Base-by-base conservation (phyloP, 1,284 basidiomycete genomes). In the Rhodotorula glutinis region DNA sequence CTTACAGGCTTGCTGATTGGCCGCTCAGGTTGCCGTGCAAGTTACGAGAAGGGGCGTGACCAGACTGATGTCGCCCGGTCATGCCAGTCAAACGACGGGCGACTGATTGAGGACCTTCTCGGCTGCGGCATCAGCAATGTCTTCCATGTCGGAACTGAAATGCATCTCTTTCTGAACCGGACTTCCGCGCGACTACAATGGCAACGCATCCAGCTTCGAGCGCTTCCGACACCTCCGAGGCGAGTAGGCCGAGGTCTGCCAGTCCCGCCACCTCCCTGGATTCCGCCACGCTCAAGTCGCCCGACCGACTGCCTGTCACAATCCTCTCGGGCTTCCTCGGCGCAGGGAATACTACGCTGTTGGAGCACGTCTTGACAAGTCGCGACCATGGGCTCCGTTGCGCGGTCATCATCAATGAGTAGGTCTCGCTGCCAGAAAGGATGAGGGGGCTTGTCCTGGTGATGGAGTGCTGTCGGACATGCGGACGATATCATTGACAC, bases 331-430 rank as follows among this genome's bases (percentile, higher is more conserved):
- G 81, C 8, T 82, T 82, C 75, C 71, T 82, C 33, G 82, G 81
- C 0, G 74, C 76, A 4, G 81, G 81, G n/a, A 83, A 82, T 75
- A 82, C 81, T 14, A 47, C 44, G 11, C 23, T 38, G 23, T 74
- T 83, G 3, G 77, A 79, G 46, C 76, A 80, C 68, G 81, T 83
- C 60, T 76, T 83, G 44, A 79, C 78, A 29, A 60, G 44, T 16
- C 78, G 75, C 44, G 77, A 81, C 47, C 82, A 82, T 57, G 79
- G 80, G 4, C 66, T 81, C 38, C 75, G 78, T 47, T 77, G 79
- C 55, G 79, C 77, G 2, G 77, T 81, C 23, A 80, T 82, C 46
- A 79, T 82, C 46, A 83, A 82, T 72, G 82, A 83, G n/a, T n/a
- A n/a, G n/a, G n/a, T n/a, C n/a, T n/a, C n/a, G n/a, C n/a, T n/a